Conservation (phyloP, 1,284 basidiomycete species). For the Phellinidium pouzarii region DNA sequence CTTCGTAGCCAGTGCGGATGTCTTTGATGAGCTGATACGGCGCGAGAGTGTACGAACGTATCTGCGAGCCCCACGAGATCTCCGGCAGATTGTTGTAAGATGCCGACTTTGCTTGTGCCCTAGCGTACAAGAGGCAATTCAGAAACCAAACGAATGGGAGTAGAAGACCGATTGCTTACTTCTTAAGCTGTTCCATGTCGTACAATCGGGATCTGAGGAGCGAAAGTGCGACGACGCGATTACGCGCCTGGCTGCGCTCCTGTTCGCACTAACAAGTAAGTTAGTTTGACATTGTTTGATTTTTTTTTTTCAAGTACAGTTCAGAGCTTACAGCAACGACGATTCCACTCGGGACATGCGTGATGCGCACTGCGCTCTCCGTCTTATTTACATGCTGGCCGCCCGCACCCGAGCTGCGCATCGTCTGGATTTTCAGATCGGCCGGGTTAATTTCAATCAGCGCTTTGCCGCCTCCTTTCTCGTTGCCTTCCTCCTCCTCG, state of each 20-base stretch:
- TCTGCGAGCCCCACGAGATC: constrained; percentile 19
- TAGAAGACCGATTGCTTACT: constrained; percentile 1
- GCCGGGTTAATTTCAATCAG: constrained; percentile 41
- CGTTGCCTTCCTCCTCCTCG: constrained; percentile 28
- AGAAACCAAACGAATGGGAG: not conserved
- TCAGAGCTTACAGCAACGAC: constrained; percentile 42
- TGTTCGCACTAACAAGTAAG: constrained; percentile 36
- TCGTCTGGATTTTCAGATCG: constrained; percentile 53
- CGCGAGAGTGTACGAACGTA: constrained; percentile 17
- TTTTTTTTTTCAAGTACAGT: too few relatives aligned
- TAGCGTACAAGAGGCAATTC: not conserved
- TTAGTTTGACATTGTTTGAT: constrained; percentile 35
- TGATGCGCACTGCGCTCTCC: constrained; percentile 56
- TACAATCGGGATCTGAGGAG: constrained; percentile 41
- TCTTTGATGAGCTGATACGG: constrained; percentile 19
- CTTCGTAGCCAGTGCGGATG: constrained; percentile 15
- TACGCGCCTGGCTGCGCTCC: constrained; percentile 52
- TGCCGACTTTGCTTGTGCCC: constrained; percentile 12
- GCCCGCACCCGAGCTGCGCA: constrained; percentile 54
- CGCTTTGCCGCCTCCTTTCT: not conserved
- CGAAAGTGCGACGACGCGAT: constrained; percentile 42
- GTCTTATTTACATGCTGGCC: constrained; percentile 63
- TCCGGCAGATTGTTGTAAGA: constrained; percentile 17
- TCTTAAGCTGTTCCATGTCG: constrained; percentile 26
- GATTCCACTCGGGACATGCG: constrained; percentile 53